These are phyloP conservation scores for Polysphondylium violaceum DNA, from an alignment of 78 protist species.

Conservation along the genomic window DNA sequence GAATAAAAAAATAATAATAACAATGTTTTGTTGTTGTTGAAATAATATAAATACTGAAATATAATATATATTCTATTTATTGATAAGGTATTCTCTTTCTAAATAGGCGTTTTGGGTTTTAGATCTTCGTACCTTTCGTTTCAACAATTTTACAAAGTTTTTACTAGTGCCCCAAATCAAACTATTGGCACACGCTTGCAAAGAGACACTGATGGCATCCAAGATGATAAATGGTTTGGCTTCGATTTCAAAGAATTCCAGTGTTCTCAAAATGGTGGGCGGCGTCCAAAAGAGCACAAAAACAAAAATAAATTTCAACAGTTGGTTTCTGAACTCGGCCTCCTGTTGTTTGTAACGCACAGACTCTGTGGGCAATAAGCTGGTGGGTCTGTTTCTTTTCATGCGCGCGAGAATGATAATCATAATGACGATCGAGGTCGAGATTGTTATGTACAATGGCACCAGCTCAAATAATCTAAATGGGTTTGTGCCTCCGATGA, in stretches of 20 bases:
- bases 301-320: slow-evolving; percentile 31
- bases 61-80: too few species aligned
- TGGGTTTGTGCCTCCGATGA: slow-evolving; percentile 37
- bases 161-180: slow-evolving; percentile 49
- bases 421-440: slow-evolving; percentile 19
- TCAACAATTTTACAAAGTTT: slow-evolving; percentile 38
- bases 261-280: slow-evolving; percentile 40
- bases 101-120: not conserved
- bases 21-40: too few species aligned
- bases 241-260: slow-evolving; percentile 27
- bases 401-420: slow-evolving; percentile 17
- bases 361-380: slow-evolving; percentile 7
- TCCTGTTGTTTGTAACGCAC: slow-evolving; percentile 22
- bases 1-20: slow-evolving; percentile 20
- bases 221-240: slow-evolving; percentile 15
- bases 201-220: slow-evolving; percentile 38
- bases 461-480: slow-evolving; percentile 56
- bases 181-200: slow-evolving; percentile 44
- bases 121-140: slow-evolving; percentile 16
- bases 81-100: slow-evolving; percentile 28
- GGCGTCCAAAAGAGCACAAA: slow-evolving; percentile 57
- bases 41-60: too few species aligned
- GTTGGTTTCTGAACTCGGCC: slow-evolving; percentile 33
- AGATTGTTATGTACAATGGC: slow-evolving; percentile 51
- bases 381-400: slow-evolving; percentile 6